Evolutionary conservation across 768 basidiomycete species (phyloP), one percentile per base, ranked within the genome.

Genomic region (Dacryopinax spathularia): DNA sequence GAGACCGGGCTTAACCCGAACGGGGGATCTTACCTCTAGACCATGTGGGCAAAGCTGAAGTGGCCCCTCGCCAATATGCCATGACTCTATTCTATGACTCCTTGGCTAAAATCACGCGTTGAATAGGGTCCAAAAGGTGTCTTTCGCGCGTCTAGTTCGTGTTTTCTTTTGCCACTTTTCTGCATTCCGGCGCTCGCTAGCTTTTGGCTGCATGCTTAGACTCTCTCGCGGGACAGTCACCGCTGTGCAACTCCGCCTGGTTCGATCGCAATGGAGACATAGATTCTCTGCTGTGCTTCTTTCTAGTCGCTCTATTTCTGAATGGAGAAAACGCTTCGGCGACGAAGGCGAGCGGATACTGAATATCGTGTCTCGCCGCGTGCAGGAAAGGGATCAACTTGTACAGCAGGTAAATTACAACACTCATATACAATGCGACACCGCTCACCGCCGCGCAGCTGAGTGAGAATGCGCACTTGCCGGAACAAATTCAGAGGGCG

Each of bases 401-500:
- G 10, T 27, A 5, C 48, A 56, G 20, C 18, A 27, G 48, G 48
- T 31, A 5, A 20, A 29, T 56, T 5, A 29, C 22, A 12, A 7
- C 5, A 25, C 15, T 63, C 10, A 9, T 1, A 16, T 25, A 29
- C 2, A 13, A 3, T 62, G 15, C 3, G 12, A 5, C 6, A 20
- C 20, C 29, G n/a, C 1, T 56, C 60, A 12, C 1, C 15, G 18
- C 10, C 10, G 7, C 1, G 35, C 31, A 63, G 62, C 39, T 63
- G 31, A 56, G 48, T 29, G 48, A 31, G 48, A 13, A 56, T 13
- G 13, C 48, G 31, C 48, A 65, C 9, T 61, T 64, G 16, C 74
- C 77, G 7, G 82, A 82, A 43, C 84, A 86, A 66, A 81, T 89
- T 62, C 72, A 75, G 10, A 75, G 78, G 10, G 79, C 86, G 0